phyloP scores from a whole-genome alignment of 345 rosid species.

The Eucalyptus fibrosa region DNA sequence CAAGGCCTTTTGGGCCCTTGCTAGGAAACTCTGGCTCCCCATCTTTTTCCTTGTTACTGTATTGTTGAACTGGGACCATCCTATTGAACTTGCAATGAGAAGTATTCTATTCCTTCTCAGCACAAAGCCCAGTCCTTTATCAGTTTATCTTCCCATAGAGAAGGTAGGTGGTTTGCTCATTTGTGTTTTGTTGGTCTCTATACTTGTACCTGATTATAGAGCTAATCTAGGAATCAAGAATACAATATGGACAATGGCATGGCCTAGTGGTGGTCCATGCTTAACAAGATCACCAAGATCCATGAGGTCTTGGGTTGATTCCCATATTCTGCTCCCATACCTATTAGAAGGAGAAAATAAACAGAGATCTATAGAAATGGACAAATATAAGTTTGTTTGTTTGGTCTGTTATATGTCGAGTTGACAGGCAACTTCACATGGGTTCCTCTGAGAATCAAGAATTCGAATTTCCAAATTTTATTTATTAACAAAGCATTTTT shows the following conservation, averaged over 20 bases:
- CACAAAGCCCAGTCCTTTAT: constrained; percentile 37
- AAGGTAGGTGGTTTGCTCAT: constrained; percentile 13
- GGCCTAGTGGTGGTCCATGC: neutral
- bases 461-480: neutral
- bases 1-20: constrained; percentile 5
- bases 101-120: constrained; percentile 22
- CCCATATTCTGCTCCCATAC: neutral
- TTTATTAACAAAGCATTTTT: neutral
- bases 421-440: neutral
- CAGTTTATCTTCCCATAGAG: constrained; percentile 34
- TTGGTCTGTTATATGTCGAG: neutral
- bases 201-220: neutral
- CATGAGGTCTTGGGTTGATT: neutral
- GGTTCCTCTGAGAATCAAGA: neutral
- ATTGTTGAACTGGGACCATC: constrained; percentile 22
- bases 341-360: neutral
- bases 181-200: neutral
- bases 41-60: constrained; percentile 20
- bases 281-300: neutral
- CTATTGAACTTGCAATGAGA: constrained; percentile 8
- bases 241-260: neutral
- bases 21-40: constrained; percentile 36
- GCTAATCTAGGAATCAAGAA: neutral
- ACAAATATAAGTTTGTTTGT: neutral
- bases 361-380: neutral